A percentile compares a stretch with the other conserved stretches of the same genome.
These are phyloP conservation scores for Penicillium sp. DNA, from an alignment of 2,329 filamentous ascomycete species.

Conservation along the genomic window DNA sequence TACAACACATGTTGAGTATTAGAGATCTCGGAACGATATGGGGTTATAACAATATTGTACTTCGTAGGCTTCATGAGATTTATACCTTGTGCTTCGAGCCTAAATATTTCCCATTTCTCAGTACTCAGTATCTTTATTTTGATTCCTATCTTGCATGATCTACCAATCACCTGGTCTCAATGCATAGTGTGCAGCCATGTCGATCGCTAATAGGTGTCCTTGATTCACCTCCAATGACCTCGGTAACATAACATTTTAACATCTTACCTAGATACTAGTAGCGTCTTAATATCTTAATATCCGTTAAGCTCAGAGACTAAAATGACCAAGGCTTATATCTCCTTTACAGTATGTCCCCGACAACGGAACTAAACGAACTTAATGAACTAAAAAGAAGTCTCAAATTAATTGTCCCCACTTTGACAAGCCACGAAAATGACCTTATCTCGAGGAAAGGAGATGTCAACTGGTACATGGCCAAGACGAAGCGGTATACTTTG, in stretches of 20 bases:
- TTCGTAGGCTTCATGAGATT: not conserved
- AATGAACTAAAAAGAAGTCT: not conserved
- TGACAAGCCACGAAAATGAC: not conserved
- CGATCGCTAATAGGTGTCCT: conserved; percentile 14
- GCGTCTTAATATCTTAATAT: no score
- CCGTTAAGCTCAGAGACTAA: not conserved
- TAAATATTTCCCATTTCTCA: not conserved
- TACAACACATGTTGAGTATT: no score
- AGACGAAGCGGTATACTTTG: not conserved
- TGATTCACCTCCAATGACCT: not conserved
- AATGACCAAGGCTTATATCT: not conserved
- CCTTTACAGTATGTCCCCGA: not conserved
- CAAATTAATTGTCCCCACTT: conserved; percentile 8
- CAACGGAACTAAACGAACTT: not conserved
- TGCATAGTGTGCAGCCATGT: conserved; percentile 10
- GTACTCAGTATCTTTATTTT: not conserved
- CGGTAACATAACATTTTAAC: not conserved
- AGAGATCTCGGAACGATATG: not conserved
- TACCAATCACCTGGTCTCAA: conserved; percentile 15
- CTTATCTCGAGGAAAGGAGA: not conserved
- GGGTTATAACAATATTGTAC: no score
- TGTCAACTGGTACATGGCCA: not conserved
- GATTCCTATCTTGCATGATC: not conserved
- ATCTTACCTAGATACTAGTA: not conserved
- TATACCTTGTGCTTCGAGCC: not conserved